Base-by-base conservation (phyloP, 768 basidiomycete genomes). In the Serendipita indica region DNA sequence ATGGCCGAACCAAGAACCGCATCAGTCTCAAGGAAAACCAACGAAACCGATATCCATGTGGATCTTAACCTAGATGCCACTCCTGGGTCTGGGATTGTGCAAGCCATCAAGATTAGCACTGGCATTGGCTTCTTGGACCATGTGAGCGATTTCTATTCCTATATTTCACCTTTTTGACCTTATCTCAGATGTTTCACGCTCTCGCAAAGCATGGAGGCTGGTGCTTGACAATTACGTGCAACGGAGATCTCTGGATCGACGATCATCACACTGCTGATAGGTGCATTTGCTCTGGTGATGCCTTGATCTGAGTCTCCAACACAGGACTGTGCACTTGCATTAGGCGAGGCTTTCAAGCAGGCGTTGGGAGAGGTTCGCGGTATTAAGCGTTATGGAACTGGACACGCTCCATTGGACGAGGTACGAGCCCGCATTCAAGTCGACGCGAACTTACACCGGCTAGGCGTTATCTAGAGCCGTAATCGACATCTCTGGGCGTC, bases 101-200 rank as follows among this genome's bases (percentile, higher is more conserved):
- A 97, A 70, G 72, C 71, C 33, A 98, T 99, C 65, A 74, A 86
- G 30, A 75, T 99, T 59, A 82, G 82, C 20, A 98, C 94, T 1
- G 96, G 96, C 27, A 93, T 99, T 61, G 96, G 96, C n/a, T 99
- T 98, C 69, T 77, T 98, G 34, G 94, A 99, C 71, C 96, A 99
- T 76, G 94, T 91, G 70, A 60, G 78, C 71, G 34, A 10, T 30
- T 56, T 33, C 33, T 14, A 41, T 30, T n/a, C 33, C 13, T 18
- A 22, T 27, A 52, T 5, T 33, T 58, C 1, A 32, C 34, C 13
- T 22, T n/a, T 18, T 34, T 30, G 56, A 16, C 20, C 12, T 32
- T 33, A 12, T 34, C 22, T 16, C 54, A 99, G 94, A 99, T 99
- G 96, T 92, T 91, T 69, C 84, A 90, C 63, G 94, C 96, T 1